Evolutionary conservation across 257 asterid species (phyloP), one percentile per base, ranked within the genome.

Genomic region (Penstemon eatonii): DNA sequence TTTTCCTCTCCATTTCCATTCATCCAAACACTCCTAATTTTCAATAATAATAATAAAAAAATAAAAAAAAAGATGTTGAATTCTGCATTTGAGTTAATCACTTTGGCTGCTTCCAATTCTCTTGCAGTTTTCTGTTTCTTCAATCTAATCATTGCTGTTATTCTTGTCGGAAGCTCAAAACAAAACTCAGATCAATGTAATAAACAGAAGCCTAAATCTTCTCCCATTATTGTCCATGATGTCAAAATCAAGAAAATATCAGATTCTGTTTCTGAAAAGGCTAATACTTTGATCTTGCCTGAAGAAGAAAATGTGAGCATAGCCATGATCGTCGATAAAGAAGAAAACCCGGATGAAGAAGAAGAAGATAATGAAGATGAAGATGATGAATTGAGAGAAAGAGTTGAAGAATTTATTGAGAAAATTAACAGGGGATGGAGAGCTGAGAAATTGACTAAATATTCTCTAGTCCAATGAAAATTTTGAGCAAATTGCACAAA

Each of bases 141-240:
- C 86, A 89, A 89, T 78, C 65, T 91, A 54, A 82, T 91, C 75
- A 82, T 87, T 33, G 85, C 74, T 56, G 33, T 89, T 77, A 74
- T 91, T 11, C 78, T 89, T 1, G 65, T 85, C 19, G 83, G 78
- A 9, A 63, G 85, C 76, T 78, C 80, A 18, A 77, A 69, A 44
- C 54, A 80, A 5, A 58, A 49, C 15, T 7, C 76, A 0, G 33
- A 25, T 25, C 15, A 71, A n/a, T 63, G 55, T 8, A 55, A 51
- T 3, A 69, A 68, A 68, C n/a, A 41, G 46, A 44, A 64, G 51
- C 50, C 56, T 7, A 37, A 36, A 45, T 65, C 38, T 0, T 57
- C 41, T 51, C 70, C 76, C 4, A 54, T 59, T 37, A 9, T 43
- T 56, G 58, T 12, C 36, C 8, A 39, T 54, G n/a, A 57, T 61